Percentiles rank a stretch among this genome's conserved stretches.
Evolutionary conservation across 164 flowering plant species (phyloP).

Genomic region (Magnolia kwangsiensis): DNA sequence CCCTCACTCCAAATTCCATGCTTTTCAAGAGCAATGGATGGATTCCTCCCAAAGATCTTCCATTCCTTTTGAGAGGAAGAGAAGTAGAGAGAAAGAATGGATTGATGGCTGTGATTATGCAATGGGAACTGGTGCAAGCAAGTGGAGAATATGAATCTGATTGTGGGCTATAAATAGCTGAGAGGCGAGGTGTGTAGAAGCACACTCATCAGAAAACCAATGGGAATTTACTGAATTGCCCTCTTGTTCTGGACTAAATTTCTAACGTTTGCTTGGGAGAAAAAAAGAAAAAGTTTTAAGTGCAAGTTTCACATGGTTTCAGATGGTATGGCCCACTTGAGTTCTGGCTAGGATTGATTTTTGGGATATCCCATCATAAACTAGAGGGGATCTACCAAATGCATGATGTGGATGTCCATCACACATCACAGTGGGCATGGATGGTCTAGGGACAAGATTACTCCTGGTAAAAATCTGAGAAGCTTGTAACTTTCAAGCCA

Average conservation of each 20-base stretch:
- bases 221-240: conserved; percentile 1
- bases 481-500: no score
- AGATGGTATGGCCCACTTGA: no score
- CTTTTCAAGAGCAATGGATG: conserved; percentile 33
- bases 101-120: conserved; percentile 7
- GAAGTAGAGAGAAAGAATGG: conserved; percentile 10
- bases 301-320: no score
- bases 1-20: conserved; percentile 20
- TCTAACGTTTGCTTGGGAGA: no score
- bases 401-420: no score
- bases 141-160: conserved; percentile 14
- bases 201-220: background rate
- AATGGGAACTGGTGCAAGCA: conserved; percentile 27
- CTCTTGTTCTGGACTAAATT: background rate
- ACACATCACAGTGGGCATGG: no score
- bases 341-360: no score
- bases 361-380: no score
- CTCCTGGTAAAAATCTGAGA: no score
- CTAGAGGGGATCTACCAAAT: no score
- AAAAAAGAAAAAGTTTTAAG: no score
- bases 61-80: conserved; percentile 16
- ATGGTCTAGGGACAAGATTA: no score
- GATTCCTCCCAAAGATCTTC: conserved; percentile 22
- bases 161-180: conserved; percentile 29
- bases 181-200: conserved; percentile 10